Evolutionary conservation across 2,329 filamentous ascomycete genomes (phyloP).

Genomic region (Alternaria longipes): DNA sequence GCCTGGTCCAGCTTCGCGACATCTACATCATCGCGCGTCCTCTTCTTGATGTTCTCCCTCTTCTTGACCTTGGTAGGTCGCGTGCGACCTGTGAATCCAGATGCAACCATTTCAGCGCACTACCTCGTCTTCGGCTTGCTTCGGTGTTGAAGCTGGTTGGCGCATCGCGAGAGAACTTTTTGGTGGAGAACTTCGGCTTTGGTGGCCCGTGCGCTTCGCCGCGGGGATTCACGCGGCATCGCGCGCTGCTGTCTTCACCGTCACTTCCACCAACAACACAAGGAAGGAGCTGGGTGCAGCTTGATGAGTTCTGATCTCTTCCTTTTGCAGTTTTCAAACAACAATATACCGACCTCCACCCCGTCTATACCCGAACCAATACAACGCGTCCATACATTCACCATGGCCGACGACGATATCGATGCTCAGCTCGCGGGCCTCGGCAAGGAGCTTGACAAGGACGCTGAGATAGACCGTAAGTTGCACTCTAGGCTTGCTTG

Average conservation of each 20-base stretch:
- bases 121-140: conserved; percentile 5
- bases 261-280: conserved; percentile 1
- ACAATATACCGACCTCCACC: neutral
- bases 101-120: conserved; percentile 39
- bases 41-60: conserved; percentile 61
- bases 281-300: neutral
- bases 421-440: conserved; percentile 84
- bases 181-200: conserved; percentile 25
- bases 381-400: conserved; percentile 2
- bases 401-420: conserved; percentile 60
- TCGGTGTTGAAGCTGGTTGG: conserved; percentile 13
- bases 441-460: conserved; percentile 93
- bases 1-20: conserved; percentile 57
- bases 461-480: conserved; percentile 87
- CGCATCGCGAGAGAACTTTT: conserved; percentile 36
- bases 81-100: conserved; percentile 54
- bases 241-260: conserved; percentile 3
- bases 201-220: conserved; percentile 34
- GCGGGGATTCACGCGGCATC: conserved; percentile 25
- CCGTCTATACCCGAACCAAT: neutral
- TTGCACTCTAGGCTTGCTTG: neutral
- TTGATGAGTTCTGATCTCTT: neutral
- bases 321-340: neutral
- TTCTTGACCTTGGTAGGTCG: conserved; percentile 65
- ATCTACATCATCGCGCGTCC: conserved; percentile 63